Evolutionary conservation across 140 eudicot species (phyloP).

Genomic region (Ambrosia hybrid): DNA sequence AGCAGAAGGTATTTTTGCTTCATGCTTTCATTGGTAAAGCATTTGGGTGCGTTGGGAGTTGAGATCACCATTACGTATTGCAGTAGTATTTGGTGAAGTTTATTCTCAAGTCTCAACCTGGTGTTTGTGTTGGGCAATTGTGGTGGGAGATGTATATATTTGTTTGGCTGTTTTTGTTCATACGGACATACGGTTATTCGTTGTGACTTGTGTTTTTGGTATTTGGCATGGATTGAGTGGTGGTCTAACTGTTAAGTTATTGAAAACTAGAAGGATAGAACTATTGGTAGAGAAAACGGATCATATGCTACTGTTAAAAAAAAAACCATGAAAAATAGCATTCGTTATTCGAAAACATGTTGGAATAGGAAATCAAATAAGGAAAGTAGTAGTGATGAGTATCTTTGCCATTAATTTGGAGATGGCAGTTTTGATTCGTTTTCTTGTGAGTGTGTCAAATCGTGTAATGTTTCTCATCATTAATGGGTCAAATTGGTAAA

Average conservation of each 20-base stretch:
- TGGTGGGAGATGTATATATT: neutral
- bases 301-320: neutral
- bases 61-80: conserved; percentile 11
- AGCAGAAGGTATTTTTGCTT: conserved; percentile 5
- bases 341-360: neutral
- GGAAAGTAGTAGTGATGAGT: neutral
- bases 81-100: neutral
- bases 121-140: neutral
- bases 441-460: neutral
- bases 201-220: conserved; percentile 10
- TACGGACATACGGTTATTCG: neutral
- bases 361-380: neutral
- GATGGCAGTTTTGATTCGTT: neutral
- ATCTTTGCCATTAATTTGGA: neutral
- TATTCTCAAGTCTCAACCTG: conserved; percentile 1
- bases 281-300: conserved; percentile 5
- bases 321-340: conserved; percentile 5
- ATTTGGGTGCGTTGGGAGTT: conserved; percentile 8
- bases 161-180: conserved; percentile 8
- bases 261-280: conserved; percentile 6
- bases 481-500: neutral
- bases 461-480: neutral
- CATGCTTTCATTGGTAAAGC: neutral
- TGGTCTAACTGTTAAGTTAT: conserved; percentile 1
- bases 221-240: conserved; percentile 10